Evolutionary conservation across 164 flowering plant species (phyloP).

Genomic region (Chimonanthus praecox): DNA sequence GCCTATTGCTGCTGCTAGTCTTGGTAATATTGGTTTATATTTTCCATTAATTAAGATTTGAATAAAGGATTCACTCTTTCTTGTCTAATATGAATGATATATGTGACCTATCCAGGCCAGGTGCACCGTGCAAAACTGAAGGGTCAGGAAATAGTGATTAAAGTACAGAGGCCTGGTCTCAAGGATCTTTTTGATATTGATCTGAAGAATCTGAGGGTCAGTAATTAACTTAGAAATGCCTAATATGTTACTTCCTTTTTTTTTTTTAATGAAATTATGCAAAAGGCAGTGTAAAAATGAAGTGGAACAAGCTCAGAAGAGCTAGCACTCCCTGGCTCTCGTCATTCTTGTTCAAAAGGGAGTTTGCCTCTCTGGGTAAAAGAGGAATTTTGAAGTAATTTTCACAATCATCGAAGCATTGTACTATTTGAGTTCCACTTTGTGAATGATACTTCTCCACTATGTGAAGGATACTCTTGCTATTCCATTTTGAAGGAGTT

Average conservation of each 20-base stretch:
- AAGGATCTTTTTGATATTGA: constrained; percentile 95
- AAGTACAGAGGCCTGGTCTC: constrained; percentile 98
- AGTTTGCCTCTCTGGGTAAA: too few relatives aligned
- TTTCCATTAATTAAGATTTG: neutral
- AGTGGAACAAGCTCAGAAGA: neutral
- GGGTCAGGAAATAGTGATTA: constrained; percentile 83
- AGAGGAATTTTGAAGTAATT: too few relatives aligned
- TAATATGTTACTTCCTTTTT: too few relatives aligned
- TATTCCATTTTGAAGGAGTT: too few relatives aligned
- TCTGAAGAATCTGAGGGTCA: constrained; percentile 87
- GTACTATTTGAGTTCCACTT: too few relatives aligned
- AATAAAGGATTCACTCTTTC: neutral
- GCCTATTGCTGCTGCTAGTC: constrained; percentile 99
- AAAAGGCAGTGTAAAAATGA: neutral
- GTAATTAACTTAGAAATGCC: constrained; percentile 15
- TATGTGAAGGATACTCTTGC: too few relatives aligned
- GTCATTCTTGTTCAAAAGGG: too few relatives aligned
- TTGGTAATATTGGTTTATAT: constrained; percentile 46
- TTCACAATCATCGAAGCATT: too few relatives aligned
- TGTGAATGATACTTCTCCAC: too few relatives aligned
- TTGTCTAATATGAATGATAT: neutral
- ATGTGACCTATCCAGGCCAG: constrained; percentile 56
- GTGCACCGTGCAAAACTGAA: constrained; percentile 90
- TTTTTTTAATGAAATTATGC: neutral
- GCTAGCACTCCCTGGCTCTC: too few relatives aligned